A percentile compares a stretch with the other conserved stretches of the same genome.
These are phyloP conservation scores for Bryum argenteum DNA, from an alignment of 225 moss, liverwort and hornwort genomes.

Conservation along the genomic window DNA sequence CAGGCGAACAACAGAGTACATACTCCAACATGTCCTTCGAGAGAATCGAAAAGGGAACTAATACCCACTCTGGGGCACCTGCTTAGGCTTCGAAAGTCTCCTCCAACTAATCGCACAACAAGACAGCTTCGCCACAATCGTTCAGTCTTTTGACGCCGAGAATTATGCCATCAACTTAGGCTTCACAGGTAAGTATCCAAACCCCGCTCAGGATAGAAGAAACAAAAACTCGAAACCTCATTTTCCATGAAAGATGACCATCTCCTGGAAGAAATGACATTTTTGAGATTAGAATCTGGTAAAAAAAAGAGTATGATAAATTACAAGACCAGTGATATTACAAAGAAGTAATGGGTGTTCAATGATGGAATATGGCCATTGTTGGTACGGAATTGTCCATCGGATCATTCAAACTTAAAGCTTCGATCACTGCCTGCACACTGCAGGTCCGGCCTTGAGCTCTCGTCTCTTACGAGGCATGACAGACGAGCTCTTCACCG, in stretches of 20 bases:
- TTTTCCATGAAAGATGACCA: no score
- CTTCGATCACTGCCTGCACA: no score
- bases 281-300: no score
- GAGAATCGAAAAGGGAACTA: conserved; percentile 50
- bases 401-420: no score
- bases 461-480: conserved; percentile 60
- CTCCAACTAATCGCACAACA: conserved; percentile 53
- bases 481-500: conserved; percentile 50
- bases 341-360: no score
- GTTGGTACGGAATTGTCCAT: no score
- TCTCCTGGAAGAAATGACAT: no score
- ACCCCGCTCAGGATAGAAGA: no score
- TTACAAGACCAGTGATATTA: no score
- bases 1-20: conserved; percentile 53
- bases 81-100: conserved; percentile 69
- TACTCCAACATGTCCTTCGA: conserved; percentile 38
- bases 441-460: conserved; percentile 30
- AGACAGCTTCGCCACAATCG: conserved; percentile 23
- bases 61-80: conserved; percentile 72
- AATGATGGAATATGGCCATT: no score
- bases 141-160: conserved; percentile 59
- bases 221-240: no score
- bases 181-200: conserved; percentile 30
- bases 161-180: conserved; percentile 64
- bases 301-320: no score